These are phyloP conservation scores for Anastatica hierochuntica DNA, from an alignment of 345 rosid genomes.

Conservation along the genomic window DNA sequence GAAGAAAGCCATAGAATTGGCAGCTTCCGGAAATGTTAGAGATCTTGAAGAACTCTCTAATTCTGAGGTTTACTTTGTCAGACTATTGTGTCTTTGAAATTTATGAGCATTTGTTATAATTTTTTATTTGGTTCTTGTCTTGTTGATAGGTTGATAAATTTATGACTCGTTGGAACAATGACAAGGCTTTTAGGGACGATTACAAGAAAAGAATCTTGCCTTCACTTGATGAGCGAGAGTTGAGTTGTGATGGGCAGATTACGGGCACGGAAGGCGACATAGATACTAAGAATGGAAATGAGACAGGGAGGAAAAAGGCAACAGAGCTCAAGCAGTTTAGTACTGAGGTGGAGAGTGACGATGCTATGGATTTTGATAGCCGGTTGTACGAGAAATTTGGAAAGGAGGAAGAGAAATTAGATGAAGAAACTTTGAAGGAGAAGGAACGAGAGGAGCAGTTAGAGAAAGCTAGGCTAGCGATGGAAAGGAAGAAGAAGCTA, in stretches of 20 bases:
- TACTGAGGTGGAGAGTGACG: conserved; percentile 33
- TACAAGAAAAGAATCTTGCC: conserved; percentile 52
- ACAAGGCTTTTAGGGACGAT: conserved; percentile 74
- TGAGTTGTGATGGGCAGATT: conserved; percentile 70
- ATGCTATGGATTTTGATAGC: conserved; percentile 30
- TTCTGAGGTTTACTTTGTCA: conserved; percentile 47
- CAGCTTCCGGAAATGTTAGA: conserved; percentile 40
- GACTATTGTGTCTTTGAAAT: neutral
- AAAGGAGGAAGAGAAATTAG: conserved; percentile 39
- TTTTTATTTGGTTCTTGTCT: conserved; percentile 4
- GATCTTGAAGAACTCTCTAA: conserved; percentile 45
- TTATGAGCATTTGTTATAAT: conserved; percentile 20
- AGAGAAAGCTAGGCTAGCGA: conserved; percentile 70
- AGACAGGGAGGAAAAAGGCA: conserved; percentile 13
- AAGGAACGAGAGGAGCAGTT: conserved; percentile 74
- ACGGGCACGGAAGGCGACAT: conserved; percentile 52
- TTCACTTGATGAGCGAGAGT: conserved; percentile 53
- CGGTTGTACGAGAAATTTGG: conserved; percentile 21
- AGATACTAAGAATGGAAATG: conserved; percentile 29
- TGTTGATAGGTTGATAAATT: conserved; percentile 57
- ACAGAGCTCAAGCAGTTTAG: conserved; percentile 24
- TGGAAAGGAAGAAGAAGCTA: conserved; percentile 87
- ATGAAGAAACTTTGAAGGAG: conserved; percentile 69
- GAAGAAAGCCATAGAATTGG: conserved; percentile 46
- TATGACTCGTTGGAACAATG: conserved; percentile 53